Conservation (phyloP, 2,329 filamentous ascomycete genomes). For the Bipolaris victoriae region DNA sequence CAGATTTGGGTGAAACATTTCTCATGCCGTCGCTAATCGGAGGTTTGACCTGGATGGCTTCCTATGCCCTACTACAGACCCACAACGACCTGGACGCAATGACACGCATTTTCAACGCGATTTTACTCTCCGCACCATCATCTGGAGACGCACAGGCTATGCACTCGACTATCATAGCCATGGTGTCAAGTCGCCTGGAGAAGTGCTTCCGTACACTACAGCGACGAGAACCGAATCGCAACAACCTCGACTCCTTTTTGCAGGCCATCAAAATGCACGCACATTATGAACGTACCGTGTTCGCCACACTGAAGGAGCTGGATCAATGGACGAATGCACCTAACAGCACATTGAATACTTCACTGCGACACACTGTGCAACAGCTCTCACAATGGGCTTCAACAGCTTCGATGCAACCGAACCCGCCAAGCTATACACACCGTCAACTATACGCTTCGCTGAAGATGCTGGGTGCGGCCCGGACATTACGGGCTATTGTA, state of each 20-base stretch:
- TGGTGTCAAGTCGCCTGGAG: conserved; percentile 72
- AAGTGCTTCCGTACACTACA: conserved; percentile 71
- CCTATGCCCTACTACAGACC: conserved; percentile 71
- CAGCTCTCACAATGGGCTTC: conserved; percentile 71
- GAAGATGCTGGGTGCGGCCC: conserved; percentile 66
- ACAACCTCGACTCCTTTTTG: conserved; percentile 72
- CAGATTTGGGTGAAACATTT: conserved; percentile 79
- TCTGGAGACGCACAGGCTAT: conserved; percentile 74
- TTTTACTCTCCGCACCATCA: conserved; percentile 72
- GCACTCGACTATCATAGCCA: conserved; percentile 73
- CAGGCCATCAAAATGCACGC: conserved; percentile 66
- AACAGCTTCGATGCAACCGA: conserved; percentile 56
- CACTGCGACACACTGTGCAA: conserved; percentile 67
- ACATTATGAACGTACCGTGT: conserved; percentile 65
- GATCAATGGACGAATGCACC: conserved; percentile 68
- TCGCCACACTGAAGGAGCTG: conserved; percentile 69
- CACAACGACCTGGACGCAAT: conserved; percentile 69
- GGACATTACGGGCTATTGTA: conserved; percentile 66
- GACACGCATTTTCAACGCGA: conserved; percentile 73
- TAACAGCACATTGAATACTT: conserved; percentile 62
- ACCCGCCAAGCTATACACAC: conserved; percentile 72
- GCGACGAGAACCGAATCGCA: conserved; percentile 68
- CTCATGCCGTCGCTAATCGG: conserved; percentile 78
- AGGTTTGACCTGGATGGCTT: conserved; percentile 73
- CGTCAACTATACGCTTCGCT: conserved; percentile 68